phyloP scores from a whole-genome alignment of 495 filamentous ascomycete genomes.

The Penicillium pancosmium region DNA sequence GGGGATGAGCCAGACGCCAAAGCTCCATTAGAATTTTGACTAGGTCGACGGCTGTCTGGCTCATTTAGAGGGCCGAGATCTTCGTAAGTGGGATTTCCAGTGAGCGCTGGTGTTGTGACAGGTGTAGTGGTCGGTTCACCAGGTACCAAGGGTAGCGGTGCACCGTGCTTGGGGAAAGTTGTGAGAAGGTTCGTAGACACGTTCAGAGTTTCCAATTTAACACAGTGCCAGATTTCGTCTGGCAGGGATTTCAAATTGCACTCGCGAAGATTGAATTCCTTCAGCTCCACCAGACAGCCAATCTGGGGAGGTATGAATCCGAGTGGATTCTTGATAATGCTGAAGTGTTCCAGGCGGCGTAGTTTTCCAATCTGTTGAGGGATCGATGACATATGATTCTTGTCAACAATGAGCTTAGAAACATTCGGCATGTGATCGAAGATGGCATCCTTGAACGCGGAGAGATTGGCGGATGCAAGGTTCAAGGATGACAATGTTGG shows the following conservation, averaged over 20 bases:
- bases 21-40: conserved; percentile 76
- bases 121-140: conserved; percentile 53
- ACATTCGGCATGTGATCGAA: conserved; percentile 87
- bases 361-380: conserved; percentile 83
- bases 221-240: conserved; percentile 89
- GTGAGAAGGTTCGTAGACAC: conserved; percentile 92
- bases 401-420: conserved; percentile 84
- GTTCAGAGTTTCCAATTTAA: conserved; percentile 87
- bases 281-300: conserved; percentile 81
- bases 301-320: conserved; percentile 81
- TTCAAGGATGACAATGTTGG: conserved; percentile 84
- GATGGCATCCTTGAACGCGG: conserved; percentile 78
- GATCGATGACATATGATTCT: conserved; percentile 92
- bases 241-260: conserved; percentile 90
- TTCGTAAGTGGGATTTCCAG: conserved; percentile 69
- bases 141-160: conserved; percentile 60
- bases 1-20: conserved; percentile 77
- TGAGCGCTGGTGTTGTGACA: conserved; percentile 53
- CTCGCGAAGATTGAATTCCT: conserved; percentile 81
- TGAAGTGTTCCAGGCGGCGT: conserved; percentile 83
- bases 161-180: conserved; percentile 82
- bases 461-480: conserved; percentile 82
- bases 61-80: conserved; percentile 74
- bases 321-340: conserved; percentile 88
- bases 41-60: conserved; percentile 68